Evolutionary conservation across 202 grass and related monocot species (phyloP).

Genomic region (Schoenoplectus tabernaemontani): DNA sequence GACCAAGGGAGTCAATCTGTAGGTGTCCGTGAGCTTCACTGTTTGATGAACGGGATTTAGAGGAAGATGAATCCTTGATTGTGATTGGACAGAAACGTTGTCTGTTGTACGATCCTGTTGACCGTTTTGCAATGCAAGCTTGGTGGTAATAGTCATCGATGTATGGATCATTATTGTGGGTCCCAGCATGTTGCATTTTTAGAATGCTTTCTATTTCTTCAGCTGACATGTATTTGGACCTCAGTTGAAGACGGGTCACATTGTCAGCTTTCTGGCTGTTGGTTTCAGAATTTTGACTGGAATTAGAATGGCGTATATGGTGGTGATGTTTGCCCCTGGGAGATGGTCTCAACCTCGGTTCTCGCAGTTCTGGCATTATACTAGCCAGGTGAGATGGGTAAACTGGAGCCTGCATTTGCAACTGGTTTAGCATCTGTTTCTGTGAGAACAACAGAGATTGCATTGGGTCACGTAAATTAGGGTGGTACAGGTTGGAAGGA

Average conservation of each 20-base stretch:
- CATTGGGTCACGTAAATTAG: slow-evolving; percentile 54
- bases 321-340: slow-evolving; percentile 69
- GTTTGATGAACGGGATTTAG: slow-evolving; percentile 58
- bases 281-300: slow-evolving; percentile 38
- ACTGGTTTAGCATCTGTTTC: slow-evolving; percentile 64
- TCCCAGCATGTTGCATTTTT: slow-evolving; percentile 87
- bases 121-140: slow-evolving; percentile 82
- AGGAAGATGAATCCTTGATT: slow-evolving; percentile 64
- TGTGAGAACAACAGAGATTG: slow-evolving; percentile 52
- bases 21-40: slow-evolving; percentile 73
- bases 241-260: slow-evolving; percentile 45
- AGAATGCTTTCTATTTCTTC: slow-evolving; percentile 96
- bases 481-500: slow-evolving; percentile 39
- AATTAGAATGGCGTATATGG: slow-evolving; percentile 43
- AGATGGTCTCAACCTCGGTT: slow-evolving; percentile 56
- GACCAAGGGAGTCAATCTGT: slow-evolving; percentile 72
- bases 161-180: slow-evolving; percentile 90
- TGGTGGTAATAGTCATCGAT: slow-evolving; percentile 91
- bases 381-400: slow-evolving; percentile 42
- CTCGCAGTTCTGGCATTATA: slow-evolving; percentile 45
- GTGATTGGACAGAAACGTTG: slow-evolving; percentile 59
- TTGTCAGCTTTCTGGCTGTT: slow-evolving; percentile 57
- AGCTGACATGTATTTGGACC: slow-evolving; percentile 95
- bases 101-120: slow-evolving; percentile 42
- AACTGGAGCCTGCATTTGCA: slow-evolving; percentile 46